phyloP scores from a whole-genome alignment of 1,284 basidiomycete genomes.

The Cryptococcus depauperatus region DNA sequence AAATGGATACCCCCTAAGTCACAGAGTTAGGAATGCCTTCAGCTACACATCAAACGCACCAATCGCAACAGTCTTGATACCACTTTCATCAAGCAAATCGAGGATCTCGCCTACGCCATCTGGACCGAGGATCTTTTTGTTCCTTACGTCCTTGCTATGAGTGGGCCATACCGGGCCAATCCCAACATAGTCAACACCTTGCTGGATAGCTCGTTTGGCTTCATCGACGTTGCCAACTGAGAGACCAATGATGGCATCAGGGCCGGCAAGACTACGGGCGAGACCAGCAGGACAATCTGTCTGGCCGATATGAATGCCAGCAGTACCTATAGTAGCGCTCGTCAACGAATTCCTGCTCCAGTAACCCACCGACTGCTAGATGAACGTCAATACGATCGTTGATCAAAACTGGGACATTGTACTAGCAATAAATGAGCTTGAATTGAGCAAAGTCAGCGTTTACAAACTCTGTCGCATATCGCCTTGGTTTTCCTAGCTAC shows the following conservation, averaged over 20 bases:
- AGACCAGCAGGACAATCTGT: slow-evolving; percentile 69
- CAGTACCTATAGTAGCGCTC: slow-evolving; percentile 45
- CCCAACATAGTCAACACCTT: slow-evolving; percentile 72
- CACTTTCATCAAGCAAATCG: slow-evolving; percentile 55
- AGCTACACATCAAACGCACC: no score
- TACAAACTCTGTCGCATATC: slow-evolving; percentile 58
- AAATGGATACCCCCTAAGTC: slow-evolving; percentile 80
- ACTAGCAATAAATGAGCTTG: slow-evolving; percentile 40
- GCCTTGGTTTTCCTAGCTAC: slow-evolving; percentile 64
- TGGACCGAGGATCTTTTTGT: slow-evolving; percentile 53
- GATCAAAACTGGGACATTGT: slow-evolving; percentile 77
- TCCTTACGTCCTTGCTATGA: slow-evolving; percentile 59
- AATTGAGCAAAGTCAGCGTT: background rate
- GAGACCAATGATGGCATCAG: slow-evolving; percentile 67
- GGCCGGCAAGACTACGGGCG: slow-evolving; percentile 64
- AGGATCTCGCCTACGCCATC: slow-evolving; percentile 61
- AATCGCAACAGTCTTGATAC: slow-evolving; percentile 68
- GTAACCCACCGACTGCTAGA: slow-evolving; percentile 53
- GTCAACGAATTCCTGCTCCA: background rate
- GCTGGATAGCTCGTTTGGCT: slow-evolving; percentile 48
- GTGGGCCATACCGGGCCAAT: slow-evolving; percentile 74
- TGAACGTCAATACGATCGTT: slow-evolving; percentile 88
- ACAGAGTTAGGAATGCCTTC: no score
- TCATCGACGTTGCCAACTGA: slow-evolving; percentile 67
- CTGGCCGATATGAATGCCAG: slow-evolving; percentile 86